Conservation (phyloP, 352 stramenopile species). For the Phytophthora sojae region DNA sequence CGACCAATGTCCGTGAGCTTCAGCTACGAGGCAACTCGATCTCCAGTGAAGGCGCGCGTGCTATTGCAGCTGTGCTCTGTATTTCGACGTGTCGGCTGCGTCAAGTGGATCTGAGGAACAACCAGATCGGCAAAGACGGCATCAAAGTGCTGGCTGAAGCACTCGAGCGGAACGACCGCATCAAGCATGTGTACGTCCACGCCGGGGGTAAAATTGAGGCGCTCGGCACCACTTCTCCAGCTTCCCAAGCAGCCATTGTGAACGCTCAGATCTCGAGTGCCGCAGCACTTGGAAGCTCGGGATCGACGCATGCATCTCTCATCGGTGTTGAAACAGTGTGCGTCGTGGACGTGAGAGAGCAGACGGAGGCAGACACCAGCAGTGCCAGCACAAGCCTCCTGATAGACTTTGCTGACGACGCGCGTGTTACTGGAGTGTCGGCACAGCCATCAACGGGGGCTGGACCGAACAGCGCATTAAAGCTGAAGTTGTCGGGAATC, state of each 20-base stretch:
- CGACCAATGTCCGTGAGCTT: slow-evolving; percentile 92
- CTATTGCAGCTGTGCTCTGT: slow-evolving; percentile 92
- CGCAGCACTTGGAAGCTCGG: slow-evolving; percentile 31
- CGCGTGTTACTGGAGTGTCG: slow-evolving; percentile 17
- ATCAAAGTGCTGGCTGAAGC: slow-evolving; percentile 94
- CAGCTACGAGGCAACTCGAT: slow-evolving; percentile 93
- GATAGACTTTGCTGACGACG: slow-evolving; percentile 38
- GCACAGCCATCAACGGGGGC: slow-evolving; percentile 9
- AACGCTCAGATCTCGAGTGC: slow-evolving; percentile 63
- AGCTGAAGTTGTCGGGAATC: slow-evolving; percentile 64
- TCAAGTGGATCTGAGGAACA: slow-evolving; percentile 92
- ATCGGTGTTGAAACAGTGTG: slow-evolving; percentile 95
- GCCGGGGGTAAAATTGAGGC: slow-evolving; percentile 96
- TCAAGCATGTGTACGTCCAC: slow-evolving; percentile 97
- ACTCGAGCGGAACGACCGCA: slow-evolving; percentile 91
- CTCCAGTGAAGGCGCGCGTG: slow-evolving; percentile 92
- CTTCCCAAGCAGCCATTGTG: slow-evolving; percentile 39
- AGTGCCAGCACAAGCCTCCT: slow-evolving; percentile 33
- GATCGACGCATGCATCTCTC: slow-evolving; percentile 41
- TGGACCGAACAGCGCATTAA: slow-evolving; percentile 54
- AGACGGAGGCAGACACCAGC: slow-evolving; percentile 43
- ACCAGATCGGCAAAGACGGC: slow-evolving; percentile 92
- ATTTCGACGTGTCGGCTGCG: slow-evolving; percentile 77
- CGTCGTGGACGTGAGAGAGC: slow-evolving; percentile 94
- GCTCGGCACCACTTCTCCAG: slow-evolving; percentile 73